These are phyloP conservation scores for Echria macrotheca DNA, from an alignment of 495 filamentous ascomycete genomes.

Conservation along the genomic window DNA sequence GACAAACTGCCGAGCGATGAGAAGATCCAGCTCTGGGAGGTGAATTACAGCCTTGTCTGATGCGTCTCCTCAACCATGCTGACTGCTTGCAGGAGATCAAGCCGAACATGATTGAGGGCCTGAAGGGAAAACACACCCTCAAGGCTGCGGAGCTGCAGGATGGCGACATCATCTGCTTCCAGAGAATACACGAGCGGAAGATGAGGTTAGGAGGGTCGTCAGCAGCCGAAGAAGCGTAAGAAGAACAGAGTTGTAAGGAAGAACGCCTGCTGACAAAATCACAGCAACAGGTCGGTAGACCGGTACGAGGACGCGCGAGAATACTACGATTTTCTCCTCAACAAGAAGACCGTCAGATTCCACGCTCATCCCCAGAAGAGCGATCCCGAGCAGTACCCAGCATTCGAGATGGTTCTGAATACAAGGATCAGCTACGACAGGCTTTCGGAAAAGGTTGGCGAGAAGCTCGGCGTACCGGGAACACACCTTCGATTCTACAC, in stretches of 20 bases:
- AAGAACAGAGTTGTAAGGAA: conserved; percentile 35
- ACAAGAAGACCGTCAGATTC: conserved; percentile 71
- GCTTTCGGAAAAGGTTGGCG: conserved; percentile 74
- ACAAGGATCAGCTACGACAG: conserved; percentile 89
- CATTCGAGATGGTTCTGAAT: conserved; percentile 69
- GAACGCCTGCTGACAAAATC: conserved; percentile 12
- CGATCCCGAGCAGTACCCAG: conserved; percentile 44
- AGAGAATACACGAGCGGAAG: conserved; percentile 52
- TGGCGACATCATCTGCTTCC: conserved; percentile 95
- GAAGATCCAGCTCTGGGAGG: conserved; percentile 70
- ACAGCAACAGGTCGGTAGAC: conserved; percentile 28
- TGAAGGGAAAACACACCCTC: conserved; percentile 86
- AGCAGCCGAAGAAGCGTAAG: too few species aligned
- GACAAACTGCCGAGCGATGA: conserved; percentile 44
- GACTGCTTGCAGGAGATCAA: conserved; percentile 76
- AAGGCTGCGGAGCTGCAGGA: conserved; percentile 92
- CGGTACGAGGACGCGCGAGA: conserved; percentile 62
- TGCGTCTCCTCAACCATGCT: too few species aligned
- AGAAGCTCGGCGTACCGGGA: conserved; percentile 52
- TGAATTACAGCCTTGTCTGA: conserved; percentile 21
- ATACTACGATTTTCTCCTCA: conserved; percentile 88
- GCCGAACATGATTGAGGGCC: conserved; percentile 88
- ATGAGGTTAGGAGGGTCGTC: conserved; percentile 25
- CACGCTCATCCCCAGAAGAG: conserved; percentile 48
- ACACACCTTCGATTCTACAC: conserved; percentile 89